Base-by-base conservation (phyloP, 257 asterid genomes). In the Petunia secreta region DNA sequence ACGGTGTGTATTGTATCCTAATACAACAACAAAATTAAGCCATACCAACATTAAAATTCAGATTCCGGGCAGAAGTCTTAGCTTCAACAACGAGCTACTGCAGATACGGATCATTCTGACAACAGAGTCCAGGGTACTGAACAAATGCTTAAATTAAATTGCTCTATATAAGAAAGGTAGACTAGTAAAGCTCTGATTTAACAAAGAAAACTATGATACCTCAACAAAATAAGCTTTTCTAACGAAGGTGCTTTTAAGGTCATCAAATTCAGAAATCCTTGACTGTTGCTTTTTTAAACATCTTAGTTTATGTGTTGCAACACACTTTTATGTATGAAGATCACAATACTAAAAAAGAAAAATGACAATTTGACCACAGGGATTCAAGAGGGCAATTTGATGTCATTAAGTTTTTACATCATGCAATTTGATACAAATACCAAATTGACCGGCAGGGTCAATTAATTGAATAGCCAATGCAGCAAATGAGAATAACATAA, bases 1-100 rank as follows among this genome's bases (percentile, higher is more conserved):
- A 96, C 95, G 0, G 98, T 96, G 65, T 96, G 97, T 88, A 96
- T 96, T 0, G 99, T 91, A 67, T 96, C 99, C 99, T 96, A 90
- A 50, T 39, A 73, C 78, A 73, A 16, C 1, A 50, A 34, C 34
- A 50, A 73, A n/a, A 34, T 10, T 50, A 34, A 50, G 46, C 62
- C 78, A 50, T 37, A 52, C 6, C 68, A 63, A 43, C 43, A 43
- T 36, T 63, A 63, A 34, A 62, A 34, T 44, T 69, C 60, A 71
- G 50, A 71, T 10, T 71, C 77, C 25, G 25, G 25, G 25, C 25
- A 16, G 11, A 25, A 25, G 59, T 2, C 77, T 16, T 69, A 25
- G 53, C 59, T 25, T 46, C 2, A 16, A 46, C 2, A 38, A 67
- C 48, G 77, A 41, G 38, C 52, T 41, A 66, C 54, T 66, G 13